phyloP scores from a whole-genome alignment of 495 filamentous ascomycete genomes.

The Chaetomium fimeti region DNA sequence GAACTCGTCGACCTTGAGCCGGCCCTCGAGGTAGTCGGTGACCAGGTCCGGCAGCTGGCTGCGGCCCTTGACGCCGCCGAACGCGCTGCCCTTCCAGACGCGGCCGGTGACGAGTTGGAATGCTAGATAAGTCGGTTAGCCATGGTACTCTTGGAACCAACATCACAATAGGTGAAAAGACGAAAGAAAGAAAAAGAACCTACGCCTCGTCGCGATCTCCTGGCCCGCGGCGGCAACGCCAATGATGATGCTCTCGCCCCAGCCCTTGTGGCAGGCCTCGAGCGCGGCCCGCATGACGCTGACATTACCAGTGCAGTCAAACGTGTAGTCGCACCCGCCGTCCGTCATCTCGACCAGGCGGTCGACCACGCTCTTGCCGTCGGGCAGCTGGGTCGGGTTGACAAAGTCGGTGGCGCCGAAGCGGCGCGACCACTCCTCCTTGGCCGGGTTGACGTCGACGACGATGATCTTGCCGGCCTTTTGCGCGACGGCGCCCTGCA shows the following conservation, averaged over 20 bases:
- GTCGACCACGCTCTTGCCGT: constrained; percentile 78
- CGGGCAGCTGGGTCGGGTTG: constrained; percentile 76
- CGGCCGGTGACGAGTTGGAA: constrained; percentile 98
- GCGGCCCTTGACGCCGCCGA: constrained; percentile 97
- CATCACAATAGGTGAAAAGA: neutral
- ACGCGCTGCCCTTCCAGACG: constrained; percentile 96
- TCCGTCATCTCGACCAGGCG: constrained; percentile 98
- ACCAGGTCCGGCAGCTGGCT: constrained; percentile 87
- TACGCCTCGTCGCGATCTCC: constrained; percentile 94
- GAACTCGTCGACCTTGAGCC: constrained; percentile 98
- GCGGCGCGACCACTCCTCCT: constrained; percentile 88
- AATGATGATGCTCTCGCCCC: constrained; percentile 97
- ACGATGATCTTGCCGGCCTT: constrained; percentile 88
- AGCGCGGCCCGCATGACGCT: constrained; percentile 93
- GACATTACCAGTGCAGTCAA: constrained; percentile 98
- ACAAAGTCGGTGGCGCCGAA: constrained; percentile 97
- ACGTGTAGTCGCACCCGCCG: constrained; percentile 97
- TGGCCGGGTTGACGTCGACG: constrained; percentile 88
- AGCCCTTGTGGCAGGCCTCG: constrained; percentile 98
- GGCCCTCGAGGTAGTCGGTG: constrained; percentile 81
- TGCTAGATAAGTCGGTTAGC: constrained; percentile 53
- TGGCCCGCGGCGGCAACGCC: constrained; percentile 96
- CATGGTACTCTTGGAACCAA: neutral
- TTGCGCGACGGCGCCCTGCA: constrained; percentile 91
- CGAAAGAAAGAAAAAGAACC: constrained; percentile 43